A percentile compares a stretch with the other conserved stretches of the same genome.
phyloP scores from a whole-genome alignment of 2,329 filamentous ascomycete genomes.

The Alternaria ethzedia region DNA sequence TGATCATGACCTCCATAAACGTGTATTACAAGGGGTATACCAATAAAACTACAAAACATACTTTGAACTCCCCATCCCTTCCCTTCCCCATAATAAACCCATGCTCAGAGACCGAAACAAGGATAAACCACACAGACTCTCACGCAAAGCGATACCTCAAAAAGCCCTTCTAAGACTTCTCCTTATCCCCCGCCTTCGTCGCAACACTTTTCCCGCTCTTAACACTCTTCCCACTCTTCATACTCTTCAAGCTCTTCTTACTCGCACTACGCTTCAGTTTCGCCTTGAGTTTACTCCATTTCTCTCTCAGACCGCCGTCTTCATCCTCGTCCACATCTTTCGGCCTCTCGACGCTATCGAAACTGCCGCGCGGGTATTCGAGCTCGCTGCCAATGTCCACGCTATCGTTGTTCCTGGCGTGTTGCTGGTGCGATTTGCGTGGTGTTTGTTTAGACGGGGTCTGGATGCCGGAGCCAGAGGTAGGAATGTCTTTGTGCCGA shows the following conservation, averaged over 20 bases:
- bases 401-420: slow-evolving; percentile 26
- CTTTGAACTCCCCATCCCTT: neutral
- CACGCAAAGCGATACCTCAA: neutral
- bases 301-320: slow-evolving; percentile 31
- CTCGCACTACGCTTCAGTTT: slow-evolving; percentile 42
- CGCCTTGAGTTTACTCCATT: slow-evolving; percentile 46
- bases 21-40: neutral
- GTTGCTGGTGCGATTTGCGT: neutral
- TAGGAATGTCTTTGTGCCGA: slow-evolving; percentile 14
- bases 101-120: neutral
- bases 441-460: slow-evolving; percentile 4
- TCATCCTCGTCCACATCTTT: slow-evolving; percentile 17
- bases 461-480: neutral
- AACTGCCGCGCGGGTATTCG: slow-evolving; percentile 24
- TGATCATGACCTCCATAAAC: neutral
- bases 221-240: slow-evolving; percentile 39
- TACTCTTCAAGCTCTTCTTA: slow-evolving; percentile 44
- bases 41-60: neutral
- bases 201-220: slow-evolving; percentile 28
- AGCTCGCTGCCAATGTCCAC: slow-evolving; percentile 34
- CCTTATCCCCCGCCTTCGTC: slow-evolving; percentile 4
- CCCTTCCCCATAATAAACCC: neutral
- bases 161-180: slow-evolving; percentile 13
- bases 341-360: slow-evolving; percentile 24
- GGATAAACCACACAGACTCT: neutral